phyloP scores from a whole-genome alignment of 2,329 filamentous ascomycete species.

The Fusarium stilboides region DNA sequence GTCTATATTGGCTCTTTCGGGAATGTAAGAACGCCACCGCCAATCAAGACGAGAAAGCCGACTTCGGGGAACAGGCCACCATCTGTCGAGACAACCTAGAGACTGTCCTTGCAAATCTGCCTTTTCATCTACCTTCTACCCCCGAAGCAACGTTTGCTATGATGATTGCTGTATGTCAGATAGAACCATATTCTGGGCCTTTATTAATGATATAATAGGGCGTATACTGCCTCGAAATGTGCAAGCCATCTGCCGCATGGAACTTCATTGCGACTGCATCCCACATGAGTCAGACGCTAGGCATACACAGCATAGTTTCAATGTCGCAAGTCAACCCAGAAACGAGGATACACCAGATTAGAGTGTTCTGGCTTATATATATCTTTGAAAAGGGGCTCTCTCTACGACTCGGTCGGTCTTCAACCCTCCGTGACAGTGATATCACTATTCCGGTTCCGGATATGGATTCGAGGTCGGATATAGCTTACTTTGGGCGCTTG shows the following conservation, averaged over 20 bases:
- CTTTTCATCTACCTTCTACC: slow-evolving; percentile 49
- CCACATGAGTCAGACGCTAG: slow-evolving; percentile 3
- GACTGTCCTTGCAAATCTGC: slow-evolving; percentile 49
- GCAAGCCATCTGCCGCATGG: slow-evolving; percentile 6
- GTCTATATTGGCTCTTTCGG: slow-evolving; percentile 48
- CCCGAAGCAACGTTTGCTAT: slow-evolving; percentile 39
- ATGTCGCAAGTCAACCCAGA: not conserved
- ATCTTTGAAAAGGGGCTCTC: not conserved
- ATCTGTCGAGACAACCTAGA: slow-evolving; percentile 51
- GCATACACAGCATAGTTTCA: not conserved
- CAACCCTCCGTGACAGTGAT: not conserved
- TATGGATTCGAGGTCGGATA: not conserved
- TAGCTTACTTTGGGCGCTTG: not conserved
- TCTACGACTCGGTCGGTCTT: not conserved
- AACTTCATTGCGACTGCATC: not conserved
- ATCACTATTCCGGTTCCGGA: not conserved
- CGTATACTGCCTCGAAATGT: slow-evolving; percentile 3
- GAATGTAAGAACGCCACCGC: slow-evolving; percentile 24
- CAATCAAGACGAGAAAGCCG: slow-evolving; percentile 29
- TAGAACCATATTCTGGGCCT: too few relatives aligned
- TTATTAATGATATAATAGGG: not conserved
- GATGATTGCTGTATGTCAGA: slow-evolving; percentile 19
- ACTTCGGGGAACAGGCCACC: slow-evolving; percentile 35
- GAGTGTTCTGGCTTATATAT: not conserved
- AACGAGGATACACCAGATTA: not conserved